Evolutionary conservation across 164 flowering plant genomes (phyloP).

Genomic region (Liriodendron chinense): DNA sequence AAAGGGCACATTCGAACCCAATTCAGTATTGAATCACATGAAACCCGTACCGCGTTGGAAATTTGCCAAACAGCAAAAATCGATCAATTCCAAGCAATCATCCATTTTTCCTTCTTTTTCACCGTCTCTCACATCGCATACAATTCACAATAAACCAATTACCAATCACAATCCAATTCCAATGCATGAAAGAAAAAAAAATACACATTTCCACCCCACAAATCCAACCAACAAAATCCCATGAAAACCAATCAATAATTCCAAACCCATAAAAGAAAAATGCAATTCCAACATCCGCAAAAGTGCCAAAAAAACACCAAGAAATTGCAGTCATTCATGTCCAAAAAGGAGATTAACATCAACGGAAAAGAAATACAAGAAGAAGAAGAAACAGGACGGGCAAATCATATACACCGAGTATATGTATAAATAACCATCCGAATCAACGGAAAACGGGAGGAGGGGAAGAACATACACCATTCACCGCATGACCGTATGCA

Average conservation of each 20-base stretch:
- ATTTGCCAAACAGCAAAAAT: not conserved
- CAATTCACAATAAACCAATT: not conserved
- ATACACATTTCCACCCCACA: not conserved
- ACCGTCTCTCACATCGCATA: not conserved
- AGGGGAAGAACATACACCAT: slow-evolving; percentile 29
- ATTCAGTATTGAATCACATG: not conserved
- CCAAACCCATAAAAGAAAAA: not conserved
- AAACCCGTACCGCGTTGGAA: not conserved
- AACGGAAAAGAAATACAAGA: not conserved
- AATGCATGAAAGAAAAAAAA: not conserved
- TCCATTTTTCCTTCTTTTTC: not conserved
- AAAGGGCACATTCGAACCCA: not conserved
- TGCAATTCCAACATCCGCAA: not conserved
- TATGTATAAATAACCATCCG: slow-evolving; percentile 23
- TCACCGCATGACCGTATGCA: slow-evolving; percentile 16
- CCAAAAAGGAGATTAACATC: not conserved
- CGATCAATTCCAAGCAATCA: not conserved
- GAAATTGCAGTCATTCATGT: not conserved
- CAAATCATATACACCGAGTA: slow-evolving; percentile 18
- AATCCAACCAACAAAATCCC: not conserved
- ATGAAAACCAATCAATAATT: not conserved
- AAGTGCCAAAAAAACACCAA: not conserved
- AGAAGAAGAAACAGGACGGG: slow-evolving; percentile 3
- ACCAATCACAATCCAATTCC: not conserved
- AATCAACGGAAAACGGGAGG: slow-evolving; percentile 25